Conservation (phyloP, 495 filamentous ascomycete genomes). For the Lentithecium fluviatile region DNA sequence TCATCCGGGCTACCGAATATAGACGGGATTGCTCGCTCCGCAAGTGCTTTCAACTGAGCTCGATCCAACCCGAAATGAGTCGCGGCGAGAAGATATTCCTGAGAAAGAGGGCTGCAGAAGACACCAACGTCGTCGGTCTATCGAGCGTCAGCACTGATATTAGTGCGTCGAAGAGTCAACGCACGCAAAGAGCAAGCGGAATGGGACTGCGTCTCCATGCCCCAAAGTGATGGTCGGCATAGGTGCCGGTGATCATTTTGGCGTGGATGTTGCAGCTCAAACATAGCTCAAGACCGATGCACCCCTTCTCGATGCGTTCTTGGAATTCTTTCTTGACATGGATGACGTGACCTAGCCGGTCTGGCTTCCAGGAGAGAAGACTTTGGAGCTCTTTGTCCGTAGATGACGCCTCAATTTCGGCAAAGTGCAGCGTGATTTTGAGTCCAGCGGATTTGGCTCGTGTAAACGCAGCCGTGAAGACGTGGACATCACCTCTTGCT, state of each 20-base stretch:
- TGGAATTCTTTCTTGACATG: constrained; percentile 61
- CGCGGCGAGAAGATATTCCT: constrained; percentile 73
- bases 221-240: constrained; percentile 72
- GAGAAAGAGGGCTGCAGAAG: constrained; percentile 74
- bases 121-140: constrained; percentile 88
- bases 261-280: constrained; percentile 80
- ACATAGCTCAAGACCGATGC: constrained; percentile 71
- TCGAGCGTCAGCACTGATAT: constrained; percentile 2
- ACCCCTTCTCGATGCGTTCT: constrained; percentile 52
- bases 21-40: too few species aligned
- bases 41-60: too few species aligned
- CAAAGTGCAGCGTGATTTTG: constrained; percentile 75
- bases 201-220: constrained; percentile 56
- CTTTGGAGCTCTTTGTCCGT: constrained; percentile 57
- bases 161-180: constrained; percentile 35
- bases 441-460: constrained; percentile 55
- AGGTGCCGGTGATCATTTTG: constrained; percentile 66
- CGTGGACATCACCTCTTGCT: constrained; percentile 55
- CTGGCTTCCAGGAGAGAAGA: constrained; percentile 64
- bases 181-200: constrained; percentile 59
- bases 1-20: too few species aligned
- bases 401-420: constrained; percentile 58
- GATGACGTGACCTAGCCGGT: constrained; percentile 78
- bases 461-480: constrained; percentile 57
- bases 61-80: constrained; percentile 56